Conservation (phyloP, 129 eudicot genomes). For the Chrysanthemum makinoi region DNA sequence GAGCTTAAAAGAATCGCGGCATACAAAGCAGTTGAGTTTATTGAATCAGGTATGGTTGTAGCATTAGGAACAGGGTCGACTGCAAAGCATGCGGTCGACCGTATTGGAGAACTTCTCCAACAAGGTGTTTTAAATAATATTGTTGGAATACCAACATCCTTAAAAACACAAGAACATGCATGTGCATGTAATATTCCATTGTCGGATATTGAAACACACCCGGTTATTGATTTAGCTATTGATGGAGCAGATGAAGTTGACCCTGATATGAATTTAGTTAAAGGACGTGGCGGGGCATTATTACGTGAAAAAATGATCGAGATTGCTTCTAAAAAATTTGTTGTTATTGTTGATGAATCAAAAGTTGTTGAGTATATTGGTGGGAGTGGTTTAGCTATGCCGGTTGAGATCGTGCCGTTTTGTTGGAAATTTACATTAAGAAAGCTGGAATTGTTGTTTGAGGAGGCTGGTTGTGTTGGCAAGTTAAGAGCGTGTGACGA, state of each 20-base stretch:
- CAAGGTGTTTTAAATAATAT: constrained; percentile 59
- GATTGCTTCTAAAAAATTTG: constrained; percentile 61
- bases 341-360: constrained; percentile 75
- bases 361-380: constrained; percentile 69
- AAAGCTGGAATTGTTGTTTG: constrained; percentile 53
- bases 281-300: constrained; percentile 84
- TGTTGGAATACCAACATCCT: constrained; percentile 82
- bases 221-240: constrained; percentile 72
- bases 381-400: constrained; percentile 84
- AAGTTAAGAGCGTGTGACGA: constrained; percentile 46
- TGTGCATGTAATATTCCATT: constrained; percentile 56
- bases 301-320: constrained; percentile 89
- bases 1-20: constrained; percentile 83
- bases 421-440: constrained; percentile 67
- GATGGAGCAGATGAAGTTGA: constrained; percentile 96
- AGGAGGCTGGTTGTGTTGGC: constrained; percentile 63
- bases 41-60: constrained; percentile 84
- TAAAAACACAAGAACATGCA: constrained; percentile 69
- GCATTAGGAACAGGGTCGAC: constrained; percentile 94
- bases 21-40: constrained; percentile 77
- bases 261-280: constrained; percentile 73
- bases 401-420: constrained; percentile 78
- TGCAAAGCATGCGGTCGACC: constrained; percentile 75
- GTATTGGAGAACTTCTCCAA: constrained; percentile 59
- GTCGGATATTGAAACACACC: constrained; percentile 73